Conservation (phyloP, 352 stramenopile species). For the Aphanomyces astaci region DNA sequence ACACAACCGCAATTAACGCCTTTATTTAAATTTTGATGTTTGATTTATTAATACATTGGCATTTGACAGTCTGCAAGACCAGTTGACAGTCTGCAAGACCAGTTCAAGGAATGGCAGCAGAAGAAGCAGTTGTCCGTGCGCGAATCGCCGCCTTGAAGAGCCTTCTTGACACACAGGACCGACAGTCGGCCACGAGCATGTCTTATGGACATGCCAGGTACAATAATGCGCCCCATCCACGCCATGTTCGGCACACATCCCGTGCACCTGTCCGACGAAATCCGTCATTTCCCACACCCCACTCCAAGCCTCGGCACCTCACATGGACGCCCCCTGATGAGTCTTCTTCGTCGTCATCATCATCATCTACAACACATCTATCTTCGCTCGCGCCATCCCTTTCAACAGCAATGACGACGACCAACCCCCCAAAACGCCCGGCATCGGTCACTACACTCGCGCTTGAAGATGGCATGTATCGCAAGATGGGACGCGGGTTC, state of each 20-base stretch:
- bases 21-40: neutral
- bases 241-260: neutral
- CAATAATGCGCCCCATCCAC: neutral
- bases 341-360: neutral
- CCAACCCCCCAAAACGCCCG: conserved; percentile 36
- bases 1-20: too few relatives aligned
- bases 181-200: conserved; percentile 44
- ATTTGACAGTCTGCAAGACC: neutral
- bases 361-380: conserved; percentile 15
- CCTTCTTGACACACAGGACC: conserved; percentile 29
- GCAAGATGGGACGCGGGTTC: conserved; percentile 64
- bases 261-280: neutral
- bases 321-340: conserved; percentile 5
- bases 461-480: conserved; percentile 61
- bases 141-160: conserved; percentile 82
- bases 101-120: conserved; percentile 27
- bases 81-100: neutral
- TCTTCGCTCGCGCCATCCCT: neutral
- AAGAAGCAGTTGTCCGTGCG: conserved; percentile 62
- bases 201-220: conserved; percentile 26
- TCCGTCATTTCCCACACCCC: neutral
- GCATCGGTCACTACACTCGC: conserved; percentile 42
- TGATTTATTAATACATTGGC: neutral
- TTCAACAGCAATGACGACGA: neutral
- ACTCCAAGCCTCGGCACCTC: conserved; percentile 3